Conservation (phyloP, 2,329 filamentous ascomycete genomes). For the Penicillium janthinellum region DNA sequence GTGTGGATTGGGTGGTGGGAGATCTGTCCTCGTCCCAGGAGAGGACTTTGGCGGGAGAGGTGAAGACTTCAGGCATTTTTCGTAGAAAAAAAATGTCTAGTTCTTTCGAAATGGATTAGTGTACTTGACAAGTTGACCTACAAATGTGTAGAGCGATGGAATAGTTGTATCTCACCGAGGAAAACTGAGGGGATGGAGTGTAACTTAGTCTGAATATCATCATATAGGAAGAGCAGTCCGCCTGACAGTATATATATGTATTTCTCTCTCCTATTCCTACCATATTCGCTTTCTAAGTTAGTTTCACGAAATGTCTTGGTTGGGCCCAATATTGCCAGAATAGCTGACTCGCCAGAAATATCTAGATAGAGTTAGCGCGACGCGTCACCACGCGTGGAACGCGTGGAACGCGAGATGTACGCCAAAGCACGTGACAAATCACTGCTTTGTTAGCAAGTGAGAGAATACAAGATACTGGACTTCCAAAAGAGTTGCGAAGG, state of each 20-base stretch:
- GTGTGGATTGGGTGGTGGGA: background rate
- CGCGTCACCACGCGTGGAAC: background rate
- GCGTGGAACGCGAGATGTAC: background rate
- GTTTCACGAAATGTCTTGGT: background rate
- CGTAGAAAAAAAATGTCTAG: no score
- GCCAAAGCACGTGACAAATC: background rate
- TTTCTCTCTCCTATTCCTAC: background rate
- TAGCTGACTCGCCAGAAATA: background rate
- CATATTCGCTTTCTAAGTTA: no score
- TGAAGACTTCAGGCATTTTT: background rate
- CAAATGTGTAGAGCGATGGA: background rate
- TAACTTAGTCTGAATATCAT: no score
- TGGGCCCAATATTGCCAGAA: background rate
- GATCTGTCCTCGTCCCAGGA: background rate
- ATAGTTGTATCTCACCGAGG: background rate
- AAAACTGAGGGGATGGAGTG: background rate
- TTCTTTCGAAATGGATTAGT: no score
- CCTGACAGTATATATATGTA: background rate
- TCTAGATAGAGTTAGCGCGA: background rate
- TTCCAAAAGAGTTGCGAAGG: no score
- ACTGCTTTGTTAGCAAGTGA: background rate
- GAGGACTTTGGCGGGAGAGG: background rate
- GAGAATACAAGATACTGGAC: no score
- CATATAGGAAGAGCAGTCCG: background rate
- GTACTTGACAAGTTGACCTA: no score